phyloP scores from a whole-genome alignment of 106 monocot genomes.

The Hemerocallis citrina region DNA sequence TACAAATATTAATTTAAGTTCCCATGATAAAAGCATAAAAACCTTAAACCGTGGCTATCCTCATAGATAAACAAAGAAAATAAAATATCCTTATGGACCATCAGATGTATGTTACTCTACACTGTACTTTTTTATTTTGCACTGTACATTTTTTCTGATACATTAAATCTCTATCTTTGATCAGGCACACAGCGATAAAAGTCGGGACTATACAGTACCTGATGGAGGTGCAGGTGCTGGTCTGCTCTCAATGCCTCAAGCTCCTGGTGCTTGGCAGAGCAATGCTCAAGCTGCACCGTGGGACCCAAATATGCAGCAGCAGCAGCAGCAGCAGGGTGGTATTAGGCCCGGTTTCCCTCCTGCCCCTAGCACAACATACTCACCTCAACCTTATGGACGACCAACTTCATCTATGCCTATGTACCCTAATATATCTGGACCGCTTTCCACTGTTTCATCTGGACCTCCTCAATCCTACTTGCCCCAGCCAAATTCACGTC shows the following conservation, averaged over 20 bases:
- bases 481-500: slow-evolving; percentile 11
- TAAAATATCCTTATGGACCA: background rate
- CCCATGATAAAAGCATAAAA: slow-evolving; percentile 3
- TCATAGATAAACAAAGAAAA: background rate
- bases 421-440: slow-evolving; percentile 15
- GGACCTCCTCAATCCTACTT: slow-evolving; percentile 11
- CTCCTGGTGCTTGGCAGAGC: slow-evolving; percentile 47
- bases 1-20: slow-evolving; percentile 53
- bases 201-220: slow-evolving; percentile 77
- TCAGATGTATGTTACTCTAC: slow-evolving; percentile 6
- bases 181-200: slow-evolving; percentile 86
- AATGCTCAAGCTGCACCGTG: slow-evolving; percentile 35
- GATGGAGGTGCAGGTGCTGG: no score
- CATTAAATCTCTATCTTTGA: background rate
- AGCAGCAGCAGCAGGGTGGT: no score
- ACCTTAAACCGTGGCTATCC: background rate
- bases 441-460: slow-evolving; percentile 5
- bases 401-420: slow-evolving; percentile 14
- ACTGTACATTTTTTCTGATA: background rate
- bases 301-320: slow-evolving; percentile 48
- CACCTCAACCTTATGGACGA: slow-evolving; percentile 21
- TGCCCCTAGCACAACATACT: slow-evolving; percentile 14
- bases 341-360: slow-evolving; percentile 12
- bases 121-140: background rate
- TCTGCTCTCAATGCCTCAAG: slow-evolving; percentile 41